Percentiles rank a stretch among this genome's conserved stretches.
Conservation (phyloP, 495 filamentous ascomycete genomes). For the Penicillium paxilli region DNA sequence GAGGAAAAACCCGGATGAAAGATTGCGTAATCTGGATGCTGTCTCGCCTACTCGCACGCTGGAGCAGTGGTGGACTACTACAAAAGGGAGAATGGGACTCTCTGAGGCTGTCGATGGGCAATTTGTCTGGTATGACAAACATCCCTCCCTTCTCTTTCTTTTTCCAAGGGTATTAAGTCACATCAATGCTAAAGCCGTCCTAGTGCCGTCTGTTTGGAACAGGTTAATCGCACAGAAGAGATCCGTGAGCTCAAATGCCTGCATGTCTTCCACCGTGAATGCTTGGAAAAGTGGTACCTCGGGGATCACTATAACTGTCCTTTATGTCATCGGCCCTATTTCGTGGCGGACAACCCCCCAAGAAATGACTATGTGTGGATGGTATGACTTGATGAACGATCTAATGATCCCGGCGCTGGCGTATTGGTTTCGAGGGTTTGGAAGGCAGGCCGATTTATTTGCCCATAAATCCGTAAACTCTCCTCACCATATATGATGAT, state of each 20-base stretch:
- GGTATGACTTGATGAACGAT: conserved; percentile 29
- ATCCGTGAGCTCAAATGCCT: conserved; percentile 45
- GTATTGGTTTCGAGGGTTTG: not conserved
- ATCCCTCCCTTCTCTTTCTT: not conserved
- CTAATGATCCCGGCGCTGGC: not conserved
- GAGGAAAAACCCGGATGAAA: conserved; percentile 31
- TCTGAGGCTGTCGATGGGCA: conserved; percentile 40
- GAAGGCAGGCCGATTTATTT: not conserved
- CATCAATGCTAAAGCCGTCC: not conserved
- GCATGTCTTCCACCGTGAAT: conserved; percentile 49
- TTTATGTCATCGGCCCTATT: conserved; percentile 43
- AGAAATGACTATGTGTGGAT: conserved; percentile 43
- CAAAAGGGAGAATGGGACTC: conserved; percentile 35
- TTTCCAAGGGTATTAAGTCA: not conserved
- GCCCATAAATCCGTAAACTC: no score
- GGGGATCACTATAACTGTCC: conserved; percentile 47
- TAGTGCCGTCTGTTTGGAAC: conserved; percentile 46
- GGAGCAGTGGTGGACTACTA: conserved; percentile 44
- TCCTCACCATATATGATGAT: not conserved
- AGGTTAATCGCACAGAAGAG: conserved; percentile 38
- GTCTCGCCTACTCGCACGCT: conserved; percentile 41
- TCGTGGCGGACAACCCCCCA: conserved; percentile 32
- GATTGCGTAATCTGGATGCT: conserved; percentile 40
- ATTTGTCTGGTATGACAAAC: conserved; percentile 40
- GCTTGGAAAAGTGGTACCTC: conserved; percentile 48